These are phyloP conservation scores for Ganoderma sinense DNA, from an alignment of 1,284 basidiomycete species.

Conservation along the genomic window DNA sequence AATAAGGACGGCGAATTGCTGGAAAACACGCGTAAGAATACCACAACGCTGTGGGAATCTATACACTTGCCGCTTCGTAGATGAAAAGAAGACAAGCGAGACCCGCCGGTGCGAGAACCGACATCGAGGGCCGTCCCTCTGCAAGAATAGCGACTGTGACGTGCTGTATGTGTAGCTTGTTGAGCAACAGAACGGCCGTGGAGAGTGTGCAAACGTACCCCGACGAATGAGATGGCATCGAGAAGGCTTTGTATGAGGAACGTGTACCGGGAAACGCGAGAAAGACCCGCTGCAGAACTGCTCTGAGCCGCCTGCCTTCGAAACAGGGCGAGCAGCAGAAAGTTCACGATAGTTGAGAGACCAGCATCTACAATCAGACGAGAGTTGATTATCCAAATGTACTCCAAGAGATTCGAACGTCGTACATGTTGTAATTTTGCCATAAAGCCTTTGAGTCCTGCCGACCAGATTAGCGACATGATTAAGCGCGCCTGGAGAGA, in stretches of 20 bases:
- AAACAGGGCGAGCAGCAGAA: slow-evolving; percentile 71
- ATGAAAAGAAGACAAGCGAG: slow-evolving; percentile 75
- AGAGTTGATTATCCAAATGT: background rate
- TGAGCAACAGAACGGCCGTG: background rate
- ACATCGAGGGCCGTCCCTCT: slow-evolving; percentile 79
- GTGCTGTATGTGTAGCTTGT: slow-evolving; percentile 49
- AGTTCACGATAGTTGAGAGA: slow-evolving; percentile 70
- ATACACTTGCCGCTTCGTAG: slow-evolving; percentile 70
- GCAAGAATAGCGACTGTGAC: slow-evolving; percentile 86
- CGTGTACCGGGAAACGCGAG: slow-evolving; percentile 82
- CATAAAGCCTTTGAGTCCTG: slow-evolving; percentile 73
- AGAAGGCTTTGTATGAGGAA: slow-evolving; percentile 81
- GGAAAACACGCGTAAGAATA: slow-evolving; percentile 8
- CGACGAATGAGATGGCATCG: slow-evolving; percentile 84
- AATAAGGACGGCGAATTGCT: slow-evolving; percentile 87
- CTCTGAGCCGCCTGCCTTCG: slow-evolving; percentile 78
- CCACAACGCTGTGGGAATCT: background rate
- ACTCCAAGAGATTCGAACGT: slow-evolving; percentile 38
- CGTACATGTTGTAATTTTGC: slow-evolving; percentile 84
- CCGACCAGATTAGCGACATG: background rate
- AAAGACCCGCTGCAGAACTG: slow-evolving; percentile 80
- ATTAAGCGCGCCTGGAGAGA: background rate
- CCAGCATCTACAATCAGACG: slow-evolving; percentile 67
- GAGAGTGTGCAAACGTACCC: slow-evolving; percentile 42
- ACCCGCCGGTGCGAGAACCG: slow-evolving; percentile 84